Base-by-base conservation (phyloP, 1,139 yeast genomes). In the Geotrichum fermentans region DNA sequence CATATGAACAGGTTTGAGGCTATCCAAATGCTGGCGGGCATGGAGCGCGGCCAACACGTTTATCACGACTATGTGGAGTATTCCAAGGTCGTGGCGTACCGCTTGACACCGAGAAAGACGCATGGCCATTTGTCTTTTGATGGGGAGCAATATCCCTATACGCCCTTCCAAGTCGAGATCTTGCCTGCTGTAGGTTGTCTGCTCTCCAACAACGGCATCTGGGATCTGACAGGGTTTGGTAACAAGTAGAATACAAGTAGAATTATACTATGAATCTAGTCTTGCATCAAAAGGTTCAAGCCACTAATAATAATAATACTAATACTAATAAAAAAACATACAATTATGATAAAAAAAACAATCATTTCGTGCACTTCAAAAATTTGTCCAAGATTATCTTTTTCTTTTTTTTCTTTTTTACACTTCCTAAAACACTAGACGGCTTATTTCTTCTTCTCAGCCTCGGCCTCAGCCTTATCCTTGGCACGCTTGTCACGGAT, bases 401-500 rank as follows among this genome's bases (percentile, higher is more conserved):
- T 2, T 32, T 32, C 14, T 30, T 11, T 32, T 8, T 4, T 3
- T 32, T 32, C 17, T 28, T 32, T 32, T 32, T n/a, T 32, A 32
- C 34, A 32, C 34, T 32, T 32, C 34, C 34, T 16, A 4, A 32
- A 32, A 32, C 34, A 32, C 7, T 32, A n/a, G 10, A 32, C 34
- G 14, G 5, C 63, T 80, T 84, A 85, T 82, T 88, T 88, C 88
- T 88, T 88, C 90, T 89, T 89, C 70, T 88, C 96, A 78, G 95
- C 96, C 80, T 90, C 97, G 73, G 97, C 97, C 78, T 87, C 97
- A 74, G 97, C 97, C 79, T 80, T 80, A 65, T 89, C 97, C 72
- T 74, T 82, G 68, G 95, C 95, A 79, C 96, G 86, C 95, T 90
- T 90, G 72, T 83, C 97, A 79, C 95, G 88, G 77, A 81, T 77